phyloP scores from a whole-genome alignment of 2,329 filamentous ascomycete species.

The Verticillium tricorpus region DNA sequence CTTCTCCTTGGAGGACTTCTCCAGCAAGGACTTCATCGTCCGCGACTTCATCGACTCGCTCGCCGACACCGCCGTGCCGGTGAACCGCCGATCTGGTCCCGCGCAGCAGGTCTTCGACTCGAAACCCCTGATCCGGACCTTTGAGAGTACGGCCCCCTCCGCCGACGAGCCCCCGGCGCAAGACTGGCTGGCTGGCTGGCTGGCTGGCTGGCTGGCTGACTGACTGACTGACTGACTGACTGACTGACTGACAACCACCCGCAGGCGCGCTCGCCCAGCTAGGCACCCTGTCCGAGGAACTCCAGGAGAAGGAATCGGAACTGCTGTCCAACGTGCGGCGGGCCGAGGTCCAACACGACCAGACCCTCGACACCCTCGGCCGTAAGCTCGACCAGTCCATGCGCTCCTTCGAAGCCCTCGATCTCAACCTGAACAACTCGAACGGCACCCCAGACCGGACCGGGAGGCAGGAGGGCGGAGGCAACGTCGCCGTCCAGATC shows the following conservation, averaged over 20 bases:
- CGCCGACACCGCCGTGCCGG: constrained; percentile 77
- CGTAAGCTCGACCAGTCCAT: constrained; percentile 89
- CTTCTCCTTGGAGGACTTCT: constrained; percentile 86
- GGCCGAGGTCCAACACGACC: constrained; percentile 87
- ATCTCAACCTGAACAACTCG: constrained; percentile 68
- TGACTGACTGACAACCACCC: background rate
- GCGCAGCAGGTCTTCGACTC: constrained; percentile 73
- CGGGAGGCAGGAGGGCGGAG: constrained; percentile 55
- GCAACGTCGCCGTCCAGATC: constrained; percentile 90
- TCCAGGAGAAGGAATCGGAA: constrained; percentile 88
- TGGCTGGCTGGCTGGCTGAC: no score
- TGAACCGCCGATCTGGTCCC: constrained; percentile 71
- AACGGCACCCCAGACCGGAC: constrained; percentile 29
- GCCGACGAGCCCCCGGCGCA: background rate
- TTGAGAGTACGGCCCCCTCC: constrained; percentile 59
- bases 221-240: no score
- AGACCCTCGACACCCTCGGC: constrained; percentile 82
- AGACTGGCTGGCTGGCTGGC: background rate
- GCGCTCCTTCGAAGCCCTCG: constrained; percentile 84
- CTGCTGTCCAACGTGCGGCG: constrained; percentile 83
- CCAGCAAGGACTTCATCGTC: constrained; percentile 90
- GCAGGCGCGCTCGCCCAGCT: constrained; percentile 63
- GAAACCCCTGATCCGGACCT: constrained; percentile 92
- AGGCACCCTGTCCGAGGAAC: constrained; percentile 69
- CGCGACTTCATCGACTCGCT: constrained; percentile 95